These are phyloP conservation scores for Penicillium sp. DNA, from an alignment of 2,329 filamentous ascomycete genomes.

Conservation along the genomic window DNA sequence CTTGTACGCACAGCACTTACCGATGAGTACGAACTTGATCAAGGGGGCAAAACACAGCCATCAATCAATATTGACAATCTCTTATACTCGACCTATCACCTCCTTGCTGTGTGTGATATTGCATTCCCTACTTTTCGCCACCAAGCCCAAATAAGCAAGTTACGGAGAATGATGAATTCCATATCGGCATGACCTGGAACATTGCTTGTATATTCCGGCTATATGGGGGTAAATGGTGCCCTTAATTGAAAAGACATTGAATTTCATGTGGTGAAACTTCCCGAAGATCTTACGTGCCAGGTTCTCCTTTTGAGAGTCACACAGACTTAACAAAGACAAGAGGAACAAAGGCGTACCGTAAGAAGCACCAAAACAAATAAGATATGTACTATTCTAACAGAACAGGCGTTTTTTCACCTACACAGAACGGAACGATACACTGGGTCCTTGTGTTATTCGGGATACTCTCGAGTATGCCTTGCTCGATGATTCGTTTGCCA, in stretches of 20 bases:
- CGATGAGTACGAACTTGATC: no score
- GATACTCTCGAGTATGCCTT: slow-evolving; percentile 12
- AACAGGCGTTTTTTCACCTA: slow-evolving; percentile 5
- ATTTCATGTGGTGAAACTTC: slow-evolving; percentile 23
- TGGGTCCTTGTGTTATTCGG: slow-evolving; percentile 10
- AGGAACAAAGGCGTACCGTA: no score
- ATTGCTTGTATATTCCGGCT: slow-evolving; percentile 15
- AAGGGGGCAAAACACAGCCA: no score
- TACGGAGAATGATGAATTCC: slow-evolving; percentile 23
- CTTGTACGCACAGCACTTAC: no score
- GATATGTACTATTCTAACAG: no score
- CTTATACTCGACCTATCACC: slow-evolving; percentile 14
- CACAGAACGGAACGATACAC: slow-evolving; percentile 10
- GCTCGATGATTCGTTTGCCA: slow-evolving; percentile 21
- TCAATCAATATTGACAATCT: slow-evolving; percentile 15
- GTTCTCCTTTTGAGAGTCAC: slow-evolving; percentile 18
- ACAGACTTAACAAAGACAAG: no score
- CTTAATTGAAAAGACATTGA: slow-evolving; percentile 27
- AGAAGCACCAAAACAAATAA: no score
- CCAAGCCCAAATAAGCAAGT: slow-evolving; percentile 13
- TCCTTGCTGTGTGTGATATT: slow-evolving; percentile 12
- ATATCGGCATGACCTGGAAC: slow-evolving; percentile 17
- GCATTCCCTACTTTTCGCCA: slow-evolving; percentile 9
- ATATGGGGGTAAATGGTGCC: slow-evolving; percentile 13
- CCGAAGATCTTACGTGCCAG: slow-evolving; percentile 16